Conservation (phyloP, 306 rosid species). For the Canavalia ensiformis region DNA sequence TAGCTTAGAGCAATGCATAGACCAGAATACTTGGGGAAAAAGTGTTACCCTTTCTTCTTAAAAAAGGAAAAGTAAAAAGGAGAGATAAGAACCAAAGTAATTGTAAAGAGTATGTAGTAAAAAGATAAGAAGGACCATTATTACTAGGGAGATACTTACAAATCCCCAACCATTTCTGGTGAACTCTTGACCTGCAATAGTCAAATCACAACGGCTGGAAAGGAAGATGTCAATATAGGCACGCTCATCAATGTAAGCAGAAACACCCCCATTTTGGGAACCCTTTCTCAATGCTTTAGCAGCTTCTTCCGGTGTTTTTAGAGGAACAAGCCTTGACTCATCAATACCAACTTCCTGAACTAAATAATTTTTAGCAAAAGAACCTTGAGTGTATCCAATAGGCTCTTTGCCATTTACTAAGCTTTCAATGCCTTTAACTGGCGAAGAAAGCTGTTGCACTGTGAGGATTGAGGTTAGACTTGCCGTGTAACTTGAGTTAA, state of each 20-base stretch:
- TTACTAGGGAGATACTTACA: slow-evolving; percentile 65
- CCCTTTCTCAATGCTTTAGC: slow-evolving; percentile 74
- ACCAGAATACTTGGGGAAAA: neutral
- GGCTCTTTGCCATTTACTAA: slow-evolving; percentile 65
- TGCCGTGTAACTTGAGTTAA: slow-evolving; percentile 96
- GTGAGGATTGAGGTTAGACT: slow-evolving; percentile 98
- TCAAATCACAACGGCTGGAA: slow-evolving; percentile 76
- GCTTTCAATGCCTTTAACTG: slow-evolving; percentile 85
- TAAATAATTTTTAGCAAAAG: slow-evolving; percentile 70
- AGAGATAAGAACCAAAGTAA: neutral
- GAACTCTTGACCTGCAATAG: slow-evolving; percentile 88
- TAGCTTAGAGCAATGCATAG: neutral
- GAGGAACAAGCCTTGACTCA: slow-evolving; percentile 79
- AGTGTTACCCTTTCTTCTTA: neutral
- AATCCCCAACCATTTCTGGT: slow-evolving; percentile 98
- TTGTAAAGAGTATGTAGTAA: slow-evolving; percentile 27
- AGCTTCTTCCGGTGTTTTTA: slow-evolving; percentile 64
- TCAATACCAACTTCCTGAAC: slow-evolving; percentile 65
- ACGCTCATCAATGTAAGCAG: slow-evolving; percentile 84
- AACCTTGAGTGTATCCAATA: slow-evolving; percentile 81
- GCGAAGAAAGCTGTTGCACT: slow-evolving; percentile 80
- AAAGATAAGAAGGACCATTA: neutral
- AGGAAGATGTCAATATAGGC: slow-evolving; percentile 90
- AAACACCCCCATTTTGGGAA: slow-evolving; percentile 79
- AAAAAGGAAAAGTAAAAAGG: neutral